phyloP scores from a whole-genome alignment of 306 rosid genomes.

The Amphicarpaea edgeworthii region DNA sequence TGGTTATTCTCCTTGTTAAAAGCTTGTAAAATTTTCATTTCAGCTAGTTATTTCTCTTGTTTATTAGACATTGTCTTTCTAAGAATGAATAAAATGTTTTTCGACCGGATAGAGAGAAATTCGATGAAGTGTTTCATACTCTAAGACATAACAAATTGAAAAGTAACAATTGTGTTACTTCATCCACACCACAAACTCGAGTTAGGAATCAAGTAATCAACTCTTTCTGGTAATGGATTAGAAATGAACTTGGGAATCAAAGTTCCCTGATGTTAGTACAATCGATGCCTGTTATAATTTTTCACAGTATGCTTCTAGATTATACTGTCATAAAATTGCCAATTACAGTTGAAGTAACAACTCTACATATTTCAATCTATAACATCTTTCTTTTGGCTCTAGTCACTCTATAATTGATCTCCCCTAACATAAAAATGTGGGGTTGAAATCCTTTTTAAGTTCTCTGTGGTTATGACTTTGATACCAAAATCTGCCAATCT shows the following conservation, averaged over 20 bases:
- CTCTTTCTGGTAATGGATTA: no score
- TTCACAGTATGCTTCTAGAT: neutral
- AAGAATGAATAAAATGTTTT: neutral
- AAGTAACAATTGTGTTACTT: neutral
- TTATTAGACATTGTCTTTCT: neutral
- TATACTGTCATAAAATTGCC: neutral
- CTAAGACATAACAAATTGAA: neutral
- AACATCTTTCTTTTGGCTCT: slow-evolving; percentile 44
- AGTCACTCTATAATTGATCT: slow-evolving; percentile 42
- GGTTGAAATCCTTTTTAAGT: slow-evolving; percentile 37
- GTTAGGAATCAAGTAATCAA: no score
- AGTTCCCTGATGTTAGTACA: neutral
- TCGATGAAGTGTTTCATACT: neutral
- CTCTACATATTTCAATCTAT: slow-evolving; percentile 36
- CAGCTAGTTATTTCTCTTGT: no score
- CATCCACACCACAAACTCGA: neutral
- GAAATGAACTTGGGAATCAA: neutral
- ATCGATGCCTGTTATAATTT: neutral
- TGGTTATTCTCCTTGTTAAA: no score
- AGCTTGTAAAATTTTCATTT: no score
- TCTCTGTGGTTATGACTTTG: slow-evolving; percentile 27
- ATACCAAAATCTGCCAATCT: slow-evolving; percentile 32
- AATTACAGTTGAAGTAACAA: no score
- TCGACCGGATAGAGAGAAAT: neutral
- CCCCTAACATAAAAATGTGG: slow-evolving; percentile 36